Evolutionary conservation across 1,139 yeast species (phyloP), one percentile per base, ranked within the genome.

Genomic region (Magnusiomyces suaveolens): DNA sequence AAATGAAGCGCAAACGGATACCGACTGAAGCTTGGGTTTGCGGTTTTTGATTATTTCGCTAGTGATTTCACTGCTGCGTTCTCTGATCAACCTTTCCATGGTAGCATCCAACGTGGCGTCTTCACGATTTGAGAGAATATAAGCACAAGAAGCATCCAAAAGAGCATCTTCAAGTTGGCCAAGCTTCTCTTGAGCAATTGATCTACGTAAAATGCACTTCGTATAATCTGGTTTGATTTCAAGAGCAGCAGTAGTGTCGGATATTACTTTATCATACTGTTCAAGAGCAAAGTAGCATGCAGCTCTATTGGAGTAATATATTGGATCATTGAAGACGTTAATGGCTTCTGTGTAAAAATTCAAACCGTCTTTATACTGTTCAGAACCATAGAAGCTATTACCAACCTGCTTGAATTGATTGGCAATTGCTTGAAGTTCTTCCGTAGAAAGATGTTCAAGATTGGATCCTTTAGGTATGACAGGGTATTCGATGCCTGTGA

Each of bases 291-390:
- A 86, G 72, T 87, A 87, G 73, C 97, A 92, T 21, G 98, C 98
- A 29, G 97, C 89, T 72, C 96, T 81, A 75, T 90, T 90, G 59
- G 97, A 88, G 73, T 84, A 90, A 72, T 80, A 92, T 46, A 90
- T 86, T 18, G 97, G 90, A 69, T 92, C 97, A 66, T 83, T 82
- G 59, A 65, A 62, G 66, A 88, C 77, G 58, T 76, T 70, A 63
- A 94, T 76, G 16, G 98, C 97, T 57, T 80, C 81, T 48, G 87
- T 70, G 73, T 92, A 92, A 69, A 77, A 83, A 51, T 79, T 80
- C 64, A 89, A 81, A 46, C 97, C 97, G 43, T 78, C 76, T 54
- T 80, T 76, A 67, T 77, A 87, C 16, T 46, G 18, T 56, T 84
- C 75, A 57, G 73, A 71, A 69, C 84, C 85, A 76, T 87, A 92